Base-by-base conservation (phyloP, 352 stramenopile genomes). In the Phytophthora macrochlamydospora region DNA sequence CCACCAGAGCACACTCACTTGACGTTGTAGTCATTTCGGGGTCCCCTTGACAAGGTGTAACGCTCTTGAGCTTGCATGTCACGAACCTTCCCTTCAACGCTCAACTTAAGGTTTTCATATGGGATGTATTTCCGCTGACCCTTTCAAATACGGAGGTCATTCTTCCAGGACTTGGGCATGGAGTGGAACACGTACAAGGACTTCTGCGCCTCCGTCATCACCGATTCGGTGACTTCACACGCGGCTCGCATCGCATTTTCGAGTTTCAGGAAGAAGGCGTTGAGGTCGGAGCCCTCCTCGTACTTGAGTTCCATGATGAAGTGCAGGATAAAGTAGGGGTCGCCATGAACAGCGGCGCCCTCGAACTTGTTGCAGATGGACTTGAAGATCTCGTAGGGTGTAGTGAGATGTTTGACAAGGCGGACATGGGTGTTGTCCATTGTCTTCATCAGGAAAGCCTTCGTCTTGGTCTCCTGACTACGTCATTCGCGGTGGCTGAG, bases 81-180 rank as follows among this genome's bases (percentile, higher is more conserved):
- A 14, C 45, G 18, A 13, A 51, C 45, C 28, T 51, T 51, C 6
- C 45, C 18, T 32, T 51, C 45, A 32, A 51, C 33, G 45, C 45
- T 51, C 7, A 11, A 13, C 45, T 51, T 51, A 2, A 51, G 14
- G n/a, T 51, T 24, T 35, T 52, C 54, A 38, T 53, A 63, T 46
- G 56, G 35, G 56, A 63, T 63, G 9, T 63, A 63, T 46, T 56
- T 56, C 56, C 46, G 56, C 37, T 84, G 38, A 67, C 96, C 55
- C 57, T 76, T 37, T 75, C 87, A 24, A 75, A 96, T 60, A 71
- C 56, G 35, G 35, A 65, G 38, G 31, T 65, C 49, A 11, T 65
- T 33, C 28, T 64, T 64, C 57, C 57, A 64, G 2, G 57, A 51
- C 12, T 51, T 33, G 7, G 45, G 37, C 48, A 64, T 52, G 33